These are phyloP conservation scores for Dichotomocladium elegans DNA, from an alignment of 371 early-diverging fungal genomes.

Conservation along the genomic window DNA sequence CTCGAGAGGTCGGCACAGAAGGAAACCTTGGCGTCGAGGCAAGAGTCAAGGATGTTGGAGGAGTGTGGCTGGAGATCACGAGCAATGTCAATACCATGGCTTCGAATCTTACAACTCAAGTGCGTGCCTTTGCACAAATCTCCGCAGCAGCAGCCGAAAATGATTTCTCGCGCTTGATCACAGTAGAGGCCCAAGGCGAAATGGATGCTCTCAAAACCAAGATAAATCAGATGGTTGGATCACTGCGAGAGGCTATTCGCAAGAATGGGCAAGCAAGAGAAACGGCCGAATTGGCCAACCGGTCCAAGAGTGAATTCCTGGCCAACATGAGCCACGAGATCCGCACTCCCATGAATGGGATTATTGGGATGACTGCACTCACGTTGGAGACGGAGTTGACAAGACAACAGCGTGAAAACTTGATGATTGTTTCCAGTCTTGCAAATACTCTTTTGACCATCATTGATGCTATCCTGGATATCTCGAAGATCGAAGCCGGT, in stretches of 20 bases:
- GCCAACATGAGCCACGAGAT: conserved; percentile 69
- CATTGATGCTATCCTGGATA: conserved; percentile 80
- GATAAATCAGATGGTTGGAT: conserved; percentile 64
- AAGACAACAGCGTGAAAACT: conserved; percentile 71
- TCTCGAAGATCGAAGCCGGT: conserved; percentile 82
- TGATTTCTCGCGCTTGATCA: conserved; percentile 58
- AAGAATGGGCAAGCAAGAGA: conserved; percentile 55
- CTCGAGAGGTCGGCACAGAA: conserved; percentile 47
- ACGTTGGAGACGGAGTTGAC: conserved; percentile 55
- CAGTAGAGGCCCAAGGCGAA: conserved; percentile 62
- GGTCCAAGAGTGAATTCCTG: conserved; percentile 65
- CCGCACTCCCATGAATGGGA: conserved; percentile 53
- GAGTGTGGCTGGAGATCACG: conserved; percentile 48
- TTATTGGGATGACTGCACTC: conserved; percentile 64
- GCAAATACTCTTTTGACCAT: conserved; percentile 69
- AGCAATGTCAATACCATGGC: conserved; percentile 49
- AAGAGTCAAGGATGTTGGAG: conserved; percentile 38
- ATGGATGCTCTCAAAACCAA: conserved; percentile 69
- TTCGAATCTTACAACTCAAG: conserved; percentile 41
- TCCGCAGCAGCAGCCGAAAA: conserved; percentile 54
- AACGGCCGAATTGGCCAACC: conserved; percentile 48
- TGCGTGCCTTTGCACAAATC: conserved; percentile 56
- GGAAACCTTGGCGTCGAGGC: conserved; percentile 39
- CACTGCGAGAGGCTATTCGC: conserved; percentile 59
- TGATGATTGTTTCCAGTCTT: conserved; percentile 66